Conservation (phyloP, 495 filamentous ascomycete genomes). For the Geoglossum glabrum region DNA sequence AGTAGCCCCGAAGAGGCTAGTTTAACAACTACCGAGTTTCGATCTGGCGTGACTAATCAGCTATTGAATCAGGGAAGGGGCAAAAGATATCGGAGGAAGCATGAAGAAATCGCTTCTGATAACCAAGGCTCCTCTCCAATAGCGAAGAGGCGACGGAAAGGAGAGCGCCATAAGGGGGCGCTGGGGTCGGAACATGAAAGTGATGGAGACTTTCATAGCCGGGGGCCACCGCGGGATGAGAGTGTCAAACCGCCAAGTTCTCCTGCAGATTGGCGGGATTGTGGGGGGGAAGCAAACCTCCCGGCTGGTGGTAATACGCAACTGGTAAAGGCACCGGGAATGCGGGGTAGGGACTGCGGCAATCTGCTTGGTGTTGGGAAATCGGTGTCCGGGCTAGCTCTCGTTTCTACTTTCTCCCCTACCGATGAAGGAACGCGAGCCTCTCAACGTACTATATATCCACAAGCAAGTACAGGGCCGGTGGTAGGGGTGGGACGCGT, state of each 20-base stretch:
- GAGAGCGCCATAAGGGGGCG: not conserved
- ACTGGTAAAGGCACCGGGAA: not conserved
- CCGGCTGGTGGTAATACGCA: not conserved
- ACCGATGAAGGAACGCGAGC: not conserved
- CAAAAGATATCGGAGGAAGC: not conserved
- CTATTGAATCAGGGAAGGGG: not conserved
- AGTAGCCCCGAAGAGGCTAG: conserved; percentile 7
- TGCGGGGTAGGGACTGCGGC: not conserved
- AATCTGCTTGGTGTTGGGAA: not conserved
- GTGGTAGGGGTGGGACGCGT: not conserved
- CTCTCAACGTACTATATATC: not conserved
- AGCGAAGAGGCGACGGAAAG: not conserved
- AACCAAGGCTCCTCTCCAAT: not conserved
- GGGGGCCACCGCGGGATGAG: not conserved
- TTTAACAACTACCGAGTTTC: not conserved
- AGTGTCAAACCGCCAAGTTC: not conserved
- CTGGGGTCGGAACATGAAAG: not conserved
- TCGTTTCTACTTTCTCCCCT: not conserved
- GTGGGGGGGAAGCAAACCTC: not conserved
- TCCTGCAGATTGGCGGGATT: not conserved
- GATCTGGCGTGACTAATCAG: not conserved
- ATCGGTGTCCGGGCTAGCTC: not conserved
- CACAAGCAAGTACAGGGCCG: not conserved
- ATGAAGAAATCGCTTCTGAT: conserved; percentile 5
- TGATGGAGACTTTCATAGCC: not conserved